phyloP scores from a whole-genome alignment of 768 basidiomycete genomes.

The Pleurotus tuoliensis region DNA sequence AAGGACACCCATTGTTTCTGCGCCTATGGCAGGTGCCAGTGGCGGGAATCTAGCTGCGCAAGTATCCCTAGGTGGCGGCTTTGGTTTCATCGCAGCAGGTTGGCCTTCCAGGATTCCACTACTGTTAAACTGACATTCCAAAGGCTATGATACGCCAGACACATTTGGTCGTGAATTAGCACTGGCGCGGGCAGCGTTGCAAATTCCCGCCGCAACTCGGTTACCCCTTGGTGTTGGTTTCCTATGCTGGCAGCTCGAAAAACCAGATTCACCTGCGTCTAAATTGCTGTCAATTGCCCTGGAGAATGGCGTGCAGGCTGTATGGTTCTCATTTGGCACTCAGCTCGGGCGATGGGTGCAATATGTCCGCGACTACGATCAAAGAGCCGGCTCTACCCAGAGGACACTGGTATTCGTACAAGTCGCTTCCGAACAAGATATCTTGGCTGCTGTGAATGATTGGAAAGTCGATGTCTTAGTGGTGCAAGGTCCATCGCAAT shows the following conservation, averaged over 20 bases:
- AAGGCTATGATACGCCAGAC: conserved; percentile 46
- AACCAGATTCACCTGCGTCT: conserved; percentile 31
- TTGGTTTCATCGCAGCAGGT: conserved; percentile 75
- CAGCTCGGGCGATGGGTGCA: conserved; percentile 57
- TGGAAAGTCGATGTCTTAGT: conserved; percentile 75
- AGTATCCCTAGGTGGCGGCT: conserved; percentile 66
- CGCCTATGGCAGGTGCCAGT: conserved; percentile 70
- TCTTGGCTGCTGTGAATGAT: conserved; percentile 52
- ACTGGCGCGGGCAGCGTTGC: conserved; percentile 44
- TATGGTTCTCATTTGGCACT: conserved; percentile 76
- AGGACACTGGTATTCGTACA: conserved; percentile 61
- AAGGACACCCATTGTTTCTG: conserved; percentile 54
- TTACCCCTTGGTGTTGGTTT: conserved; percentile 73
- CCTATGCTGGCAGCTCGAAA: conserved; percentile 68
- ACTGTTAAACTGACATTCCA: neutral
- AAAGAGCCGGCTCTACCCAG: conserved; percentile 26
- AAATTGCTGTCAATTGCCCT: conserved; percentile 47
- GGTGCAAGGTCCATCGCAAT: conserved; percentile 57
- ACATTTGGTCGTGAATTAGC: conserved; percentile 47
- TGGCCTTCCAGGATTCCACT: conserved; percentile 10
- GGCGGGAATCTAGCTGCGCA: conserved; percentile 58
- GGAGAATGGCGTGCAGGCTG: conserved; percentile 51
- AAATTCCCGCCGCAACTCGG: conserved; percentile 27
- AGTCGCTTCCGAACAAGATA: conserved; percentile 58
- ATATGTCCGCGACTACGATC: conserved; percentile 54